A percentile compares a stretch with the other conserved stretches of the same genome.
These are phyloP conservation scores for Oropetium thomaeum DNA, from an alignment of 176 grass and related monocot genomes.

Conservation along the genomic window DNA sequence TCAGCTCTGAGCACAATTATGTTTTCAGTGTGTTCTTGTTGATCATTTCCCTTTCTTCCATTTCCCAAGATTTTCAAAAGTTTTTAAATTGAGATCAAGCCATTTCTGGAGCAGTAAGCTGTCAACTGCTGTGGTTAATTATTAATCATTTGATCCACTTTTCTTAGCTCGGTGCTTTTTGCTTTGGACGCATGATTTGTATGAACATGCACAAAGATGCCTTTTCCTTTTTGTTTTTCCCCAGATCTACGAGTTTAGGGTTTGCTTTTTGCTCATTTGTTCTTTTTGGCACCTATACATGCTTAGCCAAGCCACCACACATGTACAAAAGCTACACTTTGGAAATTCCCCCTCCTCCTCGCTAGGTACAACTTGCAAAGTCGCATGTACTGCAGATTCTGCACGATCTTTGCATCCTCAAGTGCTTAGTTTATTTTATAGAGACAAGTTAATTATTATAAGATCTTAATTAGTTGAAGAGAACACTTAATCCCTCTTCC, in stretches of 20 bases:
- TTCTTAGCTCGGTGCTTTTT: slow-evolving; percentile 40
- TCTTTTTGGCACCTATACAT: slow-evolving; percentile 41
- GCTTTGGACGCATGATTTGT: slow-evolving; percentile 33
- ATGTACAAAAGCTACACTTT: slow-evolving; percentile 25
- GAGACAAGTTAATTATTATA: slow-evolving; percentile 14
- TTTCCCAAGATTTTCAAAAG: neutral
- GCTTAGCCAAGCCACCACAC: slow-evolving; percentile 5
- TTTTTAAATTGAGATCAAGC: neutral
- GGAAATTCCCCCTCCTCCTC: slow-evolving; percentile 22
- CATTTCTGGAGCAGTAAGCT: neutral
- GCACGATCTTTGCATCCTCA: slow-evolving; percentile 30
- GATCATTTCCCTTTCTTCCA: neutral
- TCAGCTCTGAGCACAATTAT: slow-evolving; percentile 5
- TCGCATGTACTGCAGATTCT: slow-evolving; percentile 14
- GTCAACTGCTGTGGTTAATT: neutral
- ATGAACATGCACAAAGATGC: slow-evolving; percentile 24
- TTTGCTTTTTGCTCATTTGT: slow-evolving; percentile 42
- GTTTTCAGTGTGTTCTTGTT: neutral
- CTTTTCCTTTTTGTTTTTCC: slow-evolving; percentile 31
- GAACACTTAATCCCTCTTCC: slow-evolving; percentile 12
- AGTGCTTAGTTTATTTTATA: neutral
- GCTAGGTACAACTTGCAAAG: slow-evolving; percentile 28
- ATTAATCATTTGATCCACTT: slow-evolving; percentile 37
- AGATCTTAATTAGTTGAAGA: slow-evolving; percentile 24
- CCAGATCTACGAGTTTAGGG: slow-evolving; percentile 54